Percentiles rank a stretch among this genome's conserved stretches.
Conservation (phyloP, 192 early-diverging fungal species). For the Coemansia sp. region DNA sequence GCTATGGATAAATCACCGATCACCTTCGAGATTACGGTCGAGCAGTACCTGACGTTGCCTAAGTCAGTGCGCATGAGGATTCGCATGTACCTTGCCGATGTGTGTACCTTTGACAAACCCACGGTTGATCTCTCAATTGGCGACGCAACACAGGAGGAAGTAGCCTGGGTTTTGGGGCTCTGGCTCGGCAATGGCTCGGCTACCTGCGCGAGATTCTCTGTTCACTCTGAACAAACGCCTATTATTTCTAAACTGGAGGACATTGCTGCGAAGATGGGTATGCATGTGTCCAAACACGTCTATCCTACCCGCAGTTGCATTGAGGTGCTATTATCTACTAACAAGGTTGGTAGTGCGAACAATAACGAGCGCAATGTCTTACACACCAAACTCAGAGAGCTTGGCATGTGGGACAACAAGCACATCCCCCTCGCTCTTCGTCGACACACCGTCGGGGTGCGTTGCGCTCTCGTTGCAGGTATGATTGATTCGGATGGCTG, state of each 20-base stretch:
- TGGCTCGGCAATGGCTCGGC: conserved; percentile 9
- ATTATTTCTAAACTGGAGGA: conserved; percentile 11
- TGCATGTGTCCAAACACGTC: neutral
- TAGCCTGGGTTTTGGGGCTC: conserved; percentile 29
- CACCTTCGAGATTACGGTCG: conserved; percentile 29
- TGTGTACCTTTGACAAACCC: conserved; percentile 14
- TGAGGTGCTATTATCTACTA: neutral
- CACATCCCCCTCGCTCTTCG: conserved; percentile 10
- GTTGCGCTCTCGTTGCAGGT: conserved; percentile 23
- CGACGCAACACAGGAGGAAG: conserved; percentile 18
- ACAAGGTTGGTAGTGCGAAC: neutral
- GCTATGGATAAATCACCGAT: conserved; percentile 9
- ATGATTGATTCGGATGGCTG: conserved; percentile 15
- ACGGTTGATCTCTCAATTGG: conserved; percentile 16
- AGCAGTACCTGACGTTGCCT: conserved; percentile 18
- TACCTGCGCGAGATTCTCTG: neutral
- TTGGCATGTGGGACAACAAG: conserved; percentile 9
- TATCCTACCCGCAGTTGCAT: neutral
- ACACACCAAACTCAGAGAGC: conserved; percentile 9
- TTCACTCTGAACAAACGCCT: neutral
- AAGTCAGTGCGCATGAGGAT: conserved; percentile 6
- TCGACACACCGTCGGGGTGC: conserved; percentile 15
- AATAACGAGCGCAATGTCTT: neutral
- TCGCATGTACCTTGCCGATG: conserved; percentile 20
- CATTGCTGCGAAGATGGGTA: conserved; percentile 24